These are phyloP conservation scores for Puccinia coronata DNA, from an alignment of 1,284 basidiomycete genomes.

Conservation along the genomic window DNA sequence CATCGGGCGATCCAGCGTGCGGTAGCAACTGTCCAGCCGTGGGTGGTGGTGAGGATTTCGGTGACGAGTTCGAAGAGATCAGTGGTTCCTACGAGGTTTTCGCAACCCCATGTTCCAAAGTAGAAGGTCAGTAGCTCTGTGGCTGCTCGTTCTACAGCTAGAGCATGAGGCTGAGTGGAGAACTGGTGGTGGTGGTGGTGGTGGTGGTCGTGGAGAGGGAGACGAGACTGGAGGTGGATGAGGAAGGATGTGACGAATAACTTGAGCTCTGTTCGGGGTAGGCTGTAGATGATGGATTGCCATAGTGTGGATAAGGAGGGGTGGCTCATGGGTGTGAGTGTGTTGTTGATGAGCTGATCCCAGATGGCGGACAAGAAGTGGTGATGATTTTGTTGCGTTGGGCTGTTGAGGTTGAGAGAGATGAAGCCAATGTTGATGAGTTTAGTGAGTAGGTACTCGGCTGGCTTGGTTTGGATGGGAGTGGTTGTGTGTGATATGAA, in stretches of 20 bases:
- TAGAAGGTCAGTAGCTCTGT: slow-evolving; percentile 21
- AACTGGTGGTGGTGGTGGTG: not conserved
- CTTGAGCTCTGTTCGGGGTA: slow-evolving; percentile 33
- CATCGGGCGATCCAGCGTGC: slow-evolving; percentile 41
- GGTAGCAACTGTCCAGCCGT: slow-evolving; percentile 18
- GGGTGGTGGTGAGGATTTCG: slow-evolving; percentile 15
- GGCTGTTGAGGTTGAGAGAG: not conserved
- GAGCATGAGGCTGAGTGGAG: not conserved
- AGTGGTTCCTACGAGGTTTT: slow-evolving; percentile 12
- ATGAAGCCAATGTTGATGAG: slow-evolving; percentile 40
- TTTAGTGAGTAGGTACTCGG: not conserved
- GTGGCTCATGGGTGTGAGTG: not conserved
- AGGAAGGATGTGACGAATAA: slow-evolving; percentile 13
- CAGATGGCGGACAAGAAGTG: slow-evolving; percentile 38
- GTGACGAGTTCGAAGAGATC: slow-evolving; percentile 2
- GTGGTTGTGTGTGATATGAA: not conserved
- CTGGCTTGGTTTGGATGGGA: not conserved
- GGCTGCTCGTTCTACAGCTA: slow-evolving; percentile 5
- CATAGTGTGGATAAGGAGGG: not conserved
- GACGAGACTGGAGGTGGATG: slow-evolving; percentile 5
- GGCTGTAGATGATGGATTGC: slow-evolving; percentile 17
- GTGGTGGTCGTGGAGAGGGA: not conserved
- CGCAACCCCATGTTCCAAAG: slow-evolving; percentile 19
- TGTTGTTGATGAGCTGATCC: not conserved
- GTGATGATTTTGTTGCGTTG: not conserved